A percentile compares a stretch with the other conserved stretches of the same genome.
These are phyloP conservation scores for Neurospora sp. DNA, from an alignment of 495 filamentous ascomycete genomes.

Conservation along the genomic window DNA sequence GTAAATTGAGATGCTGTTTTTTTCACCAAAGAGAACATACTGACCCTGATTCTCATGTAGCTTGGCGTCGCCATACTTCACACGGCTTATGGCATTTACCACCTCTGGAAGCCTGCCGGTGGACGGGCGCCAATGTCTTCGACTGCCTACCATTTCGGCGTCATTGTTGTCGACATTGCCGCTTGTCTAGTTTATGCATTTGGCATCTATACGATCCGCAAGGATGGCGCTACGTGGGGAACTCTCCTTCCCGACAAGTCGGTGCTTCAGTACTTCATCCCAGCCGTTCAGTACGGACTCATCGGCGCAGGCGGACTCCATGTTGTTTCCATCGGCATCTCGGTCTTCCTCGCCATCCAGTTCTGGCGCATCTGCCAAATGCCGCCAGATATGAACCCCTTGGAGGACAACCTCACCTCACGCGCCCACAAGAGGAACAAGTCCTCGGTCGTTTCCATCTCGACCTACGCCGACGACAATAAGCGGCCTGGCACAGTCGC, in stretches of 20 bases:
- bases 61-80: conserved; percentile 61
- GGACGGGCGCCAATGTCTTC: conserved; percentile 63
- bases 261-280: conserved; percentile 44
- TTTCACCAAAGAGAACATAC: background rate
- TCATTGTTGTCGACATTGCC: conserved; percentile 57
- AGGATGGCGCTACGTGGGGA: conserved; percentile 47
- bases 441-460: conserved; percentile 49
- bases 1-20: conserved; percentile 10
- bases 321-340: conserved; percentile 55
- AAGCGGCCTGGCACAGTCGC: conserved; percentile 40
- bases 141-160: conserved; percentile 77
- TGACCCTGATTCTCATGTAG: conserved; percentile 18
- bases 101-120: conserved; percentile 57
- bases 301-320: conserved; percentile 55
- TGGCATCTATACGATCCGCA: conserved; percentile 47
- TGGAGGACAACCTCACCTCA: conserved; percentile 77
- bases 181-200: conserved; percentile 72
- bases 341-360: conserved; percentile 58
- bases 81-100: conserved; percentile 66
- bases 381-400: conserved; percentile 85
- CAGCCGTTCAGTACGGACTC: conserved; percentile 53
- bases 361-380: conserved; percentile 72
- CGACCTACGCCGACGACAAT: conserved; percentile 41
- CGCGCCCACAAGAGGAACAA: conserved; percentile 67
- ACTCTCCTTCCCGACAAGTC: conserved; percentile 45